Conservation (phyloP, 345 rosid species). For the Ceriops decandra region DNA sequence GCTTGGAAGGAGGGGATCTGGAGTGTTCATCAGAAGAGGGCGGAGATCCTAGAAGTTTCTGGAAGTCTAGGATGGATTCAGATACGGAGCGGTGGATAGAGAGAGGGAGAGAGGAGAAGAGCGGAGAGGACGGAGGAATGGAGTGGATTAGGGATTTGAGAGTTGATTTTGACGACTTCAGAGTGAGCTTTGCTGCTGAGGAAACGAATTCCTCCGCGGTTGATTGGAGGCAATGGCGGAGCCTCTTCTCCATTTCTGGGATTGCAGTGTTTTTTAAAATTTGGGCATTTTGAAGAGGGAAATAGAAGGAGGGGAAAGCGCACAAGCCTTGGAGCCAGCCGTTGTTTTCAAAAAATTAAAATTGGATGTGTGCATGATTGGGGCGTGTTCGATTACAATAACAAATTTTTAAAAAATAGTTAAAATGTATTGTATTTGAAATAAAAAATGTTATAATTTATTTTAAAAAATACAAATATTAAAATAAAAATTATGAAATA, state of each 20-base stretch:
- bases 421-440: no score
- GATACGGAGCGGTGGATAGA: constrained; percentile 48
- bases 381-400: no score
- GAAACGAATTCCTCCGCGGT: constrained; percentile 70
- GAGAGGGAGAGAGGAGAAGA: constrained; percentile 50
- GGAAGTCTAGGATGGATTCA: constrained; percentile 36
- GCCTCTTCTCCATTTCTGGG: constrained; percentile 62
- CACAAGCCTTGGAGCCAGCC: no score
- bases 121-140: constrained; percentile 47
- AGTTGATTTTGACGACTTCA: constrained; percentile 62
- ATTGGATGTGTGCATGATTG: no score
- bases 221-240: constrained; percentile 60
- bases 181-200: constrained; percentile 37
- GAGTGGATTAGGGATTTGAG: constrained; percentile 58
- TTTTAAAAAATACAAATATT: no score
- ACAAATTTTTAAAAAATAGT: no score
- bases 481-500: no score
- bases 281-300: neutral
- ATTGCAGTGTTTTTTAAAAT: neutral
- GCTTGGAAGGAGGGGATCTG: constrained; percentile 50
- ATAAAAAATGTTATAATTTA: no score
- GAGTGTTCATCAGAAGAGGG: constrained; percentile 20
- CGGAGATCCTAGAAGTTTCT: constrained; percentile 16
- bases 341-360: no score
- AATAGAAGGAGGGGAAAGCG: neutral